Evolutionary conservation across 176 grass and related monocot species (phyloP).

Genomic region (Eremochloa ophiuroides): DNA sequence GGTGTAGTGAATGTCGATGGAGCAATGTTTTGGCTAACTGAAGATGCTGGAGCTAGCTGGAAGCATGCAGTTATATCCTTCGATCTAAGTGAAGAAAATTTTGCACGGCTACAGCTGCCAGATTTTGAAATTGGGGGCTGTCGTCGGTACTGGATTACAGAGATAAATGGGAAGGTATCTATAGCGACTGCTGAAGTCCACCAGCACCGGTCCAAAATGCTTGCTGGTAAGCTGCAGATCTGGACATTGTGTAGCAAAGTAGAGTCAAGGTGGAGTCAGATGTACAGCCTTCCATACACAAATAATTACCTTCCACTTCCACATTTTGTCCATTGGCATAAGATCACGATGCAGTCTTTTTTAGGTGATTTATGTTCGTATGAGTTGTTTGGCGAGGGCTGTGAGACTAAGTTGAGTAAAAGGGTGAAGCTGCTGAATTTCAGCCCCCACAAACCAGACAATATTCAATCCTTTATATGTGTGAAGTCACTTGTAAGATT

Average conservation of each 20-base stretch:
- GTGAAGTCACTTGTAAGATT: conserved; percentile 38
- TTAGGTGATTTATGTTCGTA: background rate
- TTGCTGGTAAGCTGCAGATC: conserved; percentile 4
- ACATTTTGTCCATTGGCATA: conserved; percentile 24
- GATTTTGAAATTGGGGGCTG: background rate
- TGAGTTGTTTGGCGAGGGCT: background rate
- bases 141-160: background rate
- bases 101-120: conserved; percentile 2
- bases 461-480: background rate
- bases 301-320: background rate
- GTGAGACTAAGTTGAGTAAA: background rate
- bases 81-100: conserved; percentile 19
- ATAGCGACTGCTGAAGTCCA: background rate
- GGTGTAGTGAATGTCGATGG: conserved; percentile 1
- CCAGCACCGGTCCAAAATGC: background rate
- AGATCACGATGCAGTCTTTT: background rate
- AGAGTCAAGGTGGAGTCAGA: conserved; percentile 24
- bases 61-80: conserved; percentile 14
- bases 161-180: conserved; percentile 28
- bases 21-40: conserved; percentile 13
- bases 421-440: conserved; percentile 7
- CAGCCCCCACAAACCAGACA: background rate
- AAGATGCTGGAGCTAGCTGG: background rate
- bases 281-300: background rate
- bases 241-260: conserved; percentile 13